Conservation (phyloP, 495 filamentous ascomycete species). For the Hypomontagnella submonticulosa region DNA sequence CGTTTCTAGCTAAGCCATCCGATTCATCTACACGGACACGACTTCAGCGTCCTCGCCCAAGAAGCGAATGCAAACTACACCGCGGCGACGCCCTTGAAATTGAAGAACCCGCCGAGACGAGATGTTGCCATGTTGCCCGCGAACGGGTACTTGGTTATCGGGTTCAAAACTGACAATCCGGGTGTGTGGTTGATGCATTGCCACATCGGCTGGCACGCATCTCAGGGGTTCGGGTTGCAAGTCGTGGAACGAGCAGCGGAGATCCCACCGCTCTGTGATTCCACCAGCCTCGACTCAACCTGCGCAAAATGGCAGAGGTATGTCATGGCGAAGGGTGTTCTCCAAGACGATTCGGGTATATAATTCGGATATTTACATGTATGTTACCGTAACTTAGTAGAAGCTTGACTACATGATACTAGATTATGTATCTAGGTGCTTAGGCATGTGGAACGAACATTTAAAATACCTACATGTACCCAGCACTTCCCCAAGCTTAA, state of each 20-base stretch:
- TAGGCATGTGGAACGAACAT: too few species aligned
- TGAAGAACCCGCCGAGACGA: constrained; percentile 41
- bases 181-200: constrained; percentile 61
- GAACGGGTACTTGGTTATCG: constrained; percentile 47
- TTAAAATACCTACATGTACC: too few species aligned
- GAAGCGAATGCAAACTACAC: constrained; percentile 46
- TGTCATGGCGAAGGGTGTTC: constrained; percentile 11
- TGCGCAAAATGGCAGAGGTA: constrained; percentile 52
- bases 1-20: constrained; percentile 53
- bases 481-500: too few species aligned
- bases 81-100: constrained; percentile 21
- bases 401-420: too few species aligned
- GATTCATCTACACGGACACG: constrained; percentile 68
- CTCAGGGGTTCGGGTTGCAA: constrained; percentile 57
- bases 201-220: constrained; percentile 64
- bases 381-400: too few species aligned
- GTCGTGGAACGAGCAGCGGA: constrained; percentile 57
- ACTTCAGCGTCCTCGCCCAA: constrained; percentile 68
- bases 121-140: constrained; percentile 55
- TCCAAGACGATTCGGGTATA: constrained; percentile 29
- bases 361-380: too few species aligned
- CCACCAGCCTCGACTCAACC: constrained; percentile 38
- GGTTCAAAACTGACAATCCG: constrained; percentile 46
- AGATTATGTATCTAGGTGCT: too few species aligned
- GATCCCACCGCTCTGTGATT: constrained; percentile 42